These are phyloP conservation scores for Bryoglossum gracile DNA, from an alignment of 495 filamentous ascomycete species.

Conservation along the genomic window DNA sequence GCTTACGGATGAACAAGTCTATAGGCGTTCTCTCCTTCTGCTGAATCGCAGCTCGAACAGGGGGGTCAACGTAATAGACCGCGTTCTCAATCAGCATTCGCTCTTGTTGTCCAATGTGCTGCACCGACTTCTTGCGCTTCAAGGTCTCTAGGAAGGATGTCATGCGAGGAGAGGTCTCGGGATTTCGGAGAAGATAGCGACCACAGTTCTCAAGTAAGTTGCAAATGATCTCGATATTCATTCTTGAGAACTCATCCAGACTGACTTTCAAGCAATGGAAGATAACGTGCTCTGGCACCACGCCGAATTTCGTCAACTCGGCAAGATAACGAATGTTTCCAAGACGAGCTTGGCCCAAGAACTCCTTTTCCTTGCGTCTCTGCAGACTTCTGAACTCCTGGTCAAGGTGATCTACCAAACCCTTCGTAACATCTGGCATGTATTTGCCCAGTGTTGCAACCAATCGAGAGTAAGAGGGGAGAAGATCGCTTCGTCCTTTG, in stretches of 20 bases:
- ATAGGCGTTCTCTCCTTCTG: conserved; percentile 93
- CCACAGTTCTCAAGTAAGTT: conserved; percentile 97
- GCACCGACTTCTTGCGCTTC: conserved; percentile 89
- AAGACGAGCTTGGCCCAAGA: conserved; percentile 86
- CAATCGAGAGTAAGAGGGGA: conserved; percentile 85
- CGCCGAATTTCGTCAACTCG: conserved; percentile 95
- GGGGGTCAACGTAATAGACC: conserved; percentile 95
- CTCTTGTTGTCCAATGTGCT: conserved; percentile 92
- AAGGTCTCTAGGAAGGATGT: conserved; percentile 87
- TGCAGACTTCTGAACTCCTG: conserved; percentile 96
- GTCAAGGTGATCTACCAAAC: conserved; percentile 88
- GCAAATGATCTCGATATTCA: conserved; percentile 98
- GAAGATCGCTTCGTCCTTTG: conserved; percentile 84
- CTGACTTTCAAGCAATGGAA: conserved; percentile 98
- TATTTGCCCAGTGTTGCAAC: conserved; percentile 91
- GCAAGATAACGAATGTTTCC: conserved; percentile 95
- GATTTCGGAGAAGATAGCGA: conserved; percentile 86
- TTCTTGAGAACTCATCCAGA: conserved; percentile 92
- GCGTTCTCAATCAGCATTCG: conserved; percentile 98
- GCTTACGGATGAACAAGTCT: conserved; percentile 83
- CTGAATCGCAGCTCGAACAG: conserved; percentile 84
- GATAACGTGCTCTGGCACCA: conserved; percentile 96
- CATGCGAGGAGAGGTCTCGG: conserved; percentile 91
- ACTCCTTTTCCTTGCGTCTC: conserved; percentile 97
- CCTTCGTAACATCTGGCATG: conserved; percentile 85